phyloP scores from a whole-genome alignment of 805 yeast genomes.

The Myxozyma melibiosi region DNA sequence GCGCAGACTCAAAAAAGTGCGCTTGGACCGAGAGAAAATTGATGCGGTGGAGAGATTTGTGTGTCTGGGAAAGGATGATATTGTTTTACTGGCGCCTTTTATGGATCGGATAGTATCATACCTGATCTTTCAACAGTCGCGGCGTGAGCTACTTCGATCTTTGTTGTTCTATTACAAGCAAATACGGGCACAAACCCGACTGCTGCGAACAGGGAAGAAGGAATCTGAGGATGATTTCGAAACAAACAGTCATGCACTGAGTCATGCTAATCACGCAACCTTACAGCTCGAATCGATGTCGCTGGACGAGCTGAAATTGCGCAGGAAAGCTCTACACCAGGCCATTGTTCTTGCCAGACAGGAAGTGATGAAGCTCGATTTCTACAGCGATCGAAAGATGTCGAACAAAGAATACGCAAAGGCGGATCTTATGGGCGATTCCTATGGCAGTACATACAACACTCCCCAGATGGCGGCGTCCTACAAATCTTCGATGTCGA shows the following conservation, averaged over 20 bases:
- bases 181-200: constrained; percentile 3
- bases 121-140: constrained; percentile 29
- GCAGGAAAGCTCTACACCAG: constrained; percentile 21
- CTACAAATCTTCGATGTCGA: neutral
- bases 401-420: constrained; percentile 27
- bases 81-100: constrained; percentile 20
- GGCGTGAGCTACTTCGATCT: constrained; percentile 31
- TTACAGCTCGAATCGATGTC: constrained; percentile 8
- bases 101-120: constrained; percentile 26
- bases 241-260: constrained; percentile 2
- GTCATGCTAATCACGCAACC: constrained; percentile 24
- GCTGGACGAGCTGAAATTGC: constrained; percentile 3
- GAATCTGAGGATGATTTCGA: neutral
- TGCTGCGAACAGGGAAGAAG: neutral
- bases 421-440: constrained; percentile 13
- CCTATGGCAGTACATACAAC: neutral
- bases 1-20: constrained; percentile 13
- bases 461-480: neutral
- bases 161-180: constrained; percentile 22
- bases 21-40: constrained; percentile 34
- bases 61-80: constrained; percentile 22
- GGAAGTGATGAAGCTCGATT: constrained; percentile 28
- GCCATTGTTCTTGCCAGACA: constrained; percentile 25
- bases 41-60: constrained; percentile 26
- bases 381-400: constrained; percentile 27